Base-by-base conservation (phyloP, 164 flowering plant genomes). In the Tinospora cordifolia region DNA sequence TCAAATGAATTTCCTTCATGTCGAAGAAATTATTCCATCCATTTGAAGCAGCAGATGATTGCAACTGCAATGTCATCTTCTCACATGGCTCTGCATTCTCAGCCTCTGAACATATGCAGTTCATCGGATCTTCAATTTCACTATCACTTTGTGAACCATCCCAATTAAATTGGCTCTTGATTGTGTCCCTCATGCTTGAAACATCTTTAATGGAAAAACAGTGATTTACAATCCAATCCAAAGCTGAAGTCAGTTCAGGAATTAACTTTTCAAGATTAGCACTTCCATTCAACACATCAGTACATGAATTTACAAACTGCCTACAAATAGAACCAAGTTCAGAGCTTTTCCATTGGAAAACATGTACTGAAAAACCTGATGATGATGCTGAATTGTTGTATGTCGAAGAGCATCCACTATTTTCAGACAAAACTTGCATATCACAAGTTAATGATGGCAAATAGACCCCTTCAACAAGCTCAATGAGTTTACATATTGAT, bases 211-310 rank as follows among this genome's bases (percentile, higher is more conserved):
- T 75, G n/a, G 84, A 78, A 63, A 79, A 81, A 64, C 84, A 82
- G 72, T 86, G 87, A 78, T 80, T 86, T 69, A 88, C 13, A 40
- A 86, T 77, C 92, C 91, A 91, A 27, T 89, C 88, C 71, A 91
- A 77, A 54, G 83, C 70, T 72, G 62, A 74, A 68, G 86, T 72
- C 49, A 91, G 44, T 71, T 84, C 84, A 58, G 66, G 71, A 21
- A 76, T 75, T 77, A 91, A 88, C 7, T 57, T 79, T 49, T 81
- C 89, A 25, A 84, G 70, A 72, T 73, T 77, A 38, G 74, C 78
- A 57, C 80, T 86, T 62, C 84, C 90, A 63, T 74, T 69, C 65
- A 86, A 69, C 8, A 88, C 67, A 47, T 78, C 85, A 75, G 81
- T 74, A 69, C 97, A 87, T n/a, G 79, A 65, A 51, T 62, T 69